A percentile compares a stretch with the other conserved stretches of the same genome.
These are phyloP conservation scores for Colletotrichum spaethianum DNA, from an alignment of 2,329 filamentous ascomycete species.

Conservation along the genomic window DNA sequence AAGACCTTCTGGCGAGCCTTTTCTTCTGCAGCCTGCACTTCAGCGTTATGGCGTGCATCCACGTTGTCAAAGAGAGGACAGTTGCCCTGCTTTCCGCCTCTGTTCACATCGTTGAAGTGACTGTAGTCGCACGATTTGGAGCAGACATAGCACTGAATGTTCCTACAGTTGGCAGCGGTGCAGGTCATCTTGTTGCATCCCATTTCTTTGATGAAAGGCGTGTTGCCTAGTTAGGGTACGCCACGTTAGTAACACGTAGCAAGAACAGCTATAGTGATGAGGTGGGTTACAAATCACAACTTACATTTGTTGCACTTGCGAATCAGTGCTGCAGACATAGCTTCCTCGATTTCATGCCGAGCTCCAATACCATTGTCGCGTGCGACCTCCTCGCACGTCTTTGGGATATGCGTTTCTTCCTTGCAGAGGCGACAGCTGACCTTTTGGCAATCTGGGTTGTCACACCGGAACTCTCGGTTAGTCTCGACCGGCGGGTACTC, in stretches of 20 bases:
- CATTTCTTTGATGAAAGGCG: slow-evolving; percentile 82
- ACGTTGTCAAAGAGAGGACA: slow-evolving; percentile 79
- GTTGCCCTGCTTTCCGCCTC: slow-evolving; percentile 65
- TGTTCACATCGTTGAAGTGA: slow-evolving; percentile 74
- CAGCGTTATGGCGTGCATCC: slow-evolving; percentile 72
- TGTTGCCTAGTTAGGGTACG: slow-evolving; percentile 63
- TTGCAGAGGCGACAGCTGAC: slow-evolving; percentile 79
- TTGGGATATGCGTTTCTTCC: slow-evolving; percentile 78
- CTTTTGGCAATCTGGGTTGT: slow-evolving; percentile 74
- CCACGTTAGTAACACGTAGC: slow-evolving; percentile 31
- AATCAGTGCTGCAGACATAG: slow-evolving; percentile 85
- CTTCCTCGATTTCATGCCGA: slow-evolving; percentile 83
- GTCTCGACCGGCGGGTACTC: slow-evolving; percentile 77
- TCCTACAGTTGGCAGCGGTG: slow-evolving; percentile 64
- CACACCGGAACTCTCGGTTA: slow-evolving; percentile 82
- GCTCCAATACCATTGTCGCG: slow-evolving; percentile 71
- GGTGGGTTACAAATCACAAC: slow-evolving; percentile 30
- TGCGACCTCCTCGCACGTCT: slow-evolving; percentile 77
- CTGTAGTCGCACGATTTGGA: slow-evolving; percentile 75
- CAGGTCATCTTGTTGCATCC: slow-evolving; percentile 92
- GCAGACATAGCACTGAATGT: slow-evolving; percentile 80
- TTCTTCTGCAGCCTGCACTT: slow-evolving; percentile 74
- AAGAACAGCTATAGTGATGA: neutral
- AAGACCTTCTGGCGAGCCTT: slow-evolving; percentile 68
- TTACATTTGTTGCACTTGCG: slow-evolving; percentile 79